Evolutionary conservation across 176 grass and related monocot species (phyloP), one percentile per base, ranked within the genome.

Genomic region (Paspalum vaginatum): DNA sequence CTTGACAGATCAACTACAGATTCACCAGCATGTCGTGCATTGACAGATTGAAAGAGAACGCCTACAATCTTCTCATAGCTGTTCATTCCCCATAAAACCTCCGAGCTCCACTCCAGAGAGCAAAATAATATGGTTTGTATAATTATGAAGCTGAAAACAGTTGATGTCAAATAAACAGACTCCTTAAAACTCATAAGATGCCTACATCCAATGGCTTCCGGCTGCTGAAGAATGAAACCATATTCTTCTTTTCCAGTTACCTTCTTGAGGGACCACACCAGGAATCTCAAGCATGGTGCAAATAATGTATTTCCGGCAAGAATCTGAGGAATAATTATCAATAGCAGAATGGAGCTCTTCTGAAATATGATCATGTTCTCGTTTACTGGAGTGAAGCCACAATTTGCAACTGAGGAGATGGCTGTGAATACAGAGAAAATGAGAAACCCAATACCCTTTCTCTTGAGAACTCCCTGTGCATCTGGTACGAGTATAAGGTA

Each of bases 21-120:
- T 93, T 93, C 93, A 27, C 93, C 90, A 38, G 90, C 85, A 88
- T 97, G 93, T 72, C 90, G 83, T 7, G 85, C 87, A 93, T 97
- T 93, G n/a, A 69, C 68, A 12, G 93, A 90, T 50, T 84, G 85
- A 83, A 91, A 97, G 18, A 97, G 57, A 21, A 83, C 58, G 0
- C 67, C 72, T 54, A 87, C 86, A 79, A 88, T 77, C 66, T 91
- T 93, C 83, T 97, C 83, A 17, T 75, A 88, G 49, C 40, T 88
- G 67, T 65, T 82, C 90, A 93, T 86, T 68, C 82, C 90, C 40
- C 11, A 24, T 48, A 91, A 63, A 78, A 63, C 80, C 45, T 79
- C 55, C 8, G 88, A 93, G 43, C 39, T 86, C 93, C 93, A 97
- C 49, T 97, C 88, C 66, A 93, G 75, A 20, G 72, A 75, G 68